Base-by-base conservation (phyloP, 176 grass and related monocot species). In the Phragmites australis region DNA sequence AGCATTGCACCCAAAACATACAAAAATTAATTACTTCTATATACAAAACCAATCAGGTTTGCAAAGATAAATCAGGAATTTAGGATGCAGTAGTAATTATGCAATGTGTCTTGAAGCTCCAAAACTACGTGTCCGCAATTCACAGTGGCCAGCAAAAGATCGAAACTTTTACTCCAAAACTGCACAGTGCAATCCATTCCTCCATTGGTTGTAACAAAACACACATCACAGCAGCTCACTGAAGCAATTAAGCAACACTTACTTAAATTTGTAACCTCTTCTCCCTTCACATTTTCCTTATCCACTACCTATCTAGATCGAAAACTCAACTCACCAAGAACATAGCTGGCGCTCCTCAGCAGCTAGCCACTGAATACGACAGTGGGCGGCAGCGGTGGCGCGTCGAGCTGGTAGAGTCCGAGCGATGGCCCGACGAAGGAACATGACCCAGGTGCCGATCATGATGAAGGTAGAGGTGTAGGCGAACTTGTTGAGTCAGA, bases 401-500 rank as follows among this genome's bases (percentile, higher is more conserved):
- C 87, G 47, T 98, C 91, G 83, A 98, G 90, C 86, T 98, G 86
- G 72, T 98, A 98, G 22, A 98, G 54, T 0, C 92, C 92, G 19
- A 92, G 25, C 19, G 86, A 84, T 5, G 95, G 92, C 0, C 95
- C 95, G 47, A 98, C 88, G 87, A 98, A 98, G 92, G 84, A 98
- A 98, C 17, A 98, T 83, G 63, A 98, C 50, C 95, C 95, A 98
- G 25, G 76, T 90, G 64, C 92, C 92, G 52, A 84, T 65, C 49
- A 94, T 70, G 77, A 91, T 72, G 82, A 93, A 98, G 82, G 94
- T 98, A 68, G 92, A 93, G 54, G 90, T 88, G 75, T 98, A 98
- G 39, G 95, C 92, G 45, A 94, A 87, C 85, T 98, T 98, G 86
- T 98, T 98, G 83, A 97, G 85, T 92, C 90, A 97, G 82, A 91